These are phyloP conservation scores for Podaxis pistillaris DNA, from an alignment of 768 basidiomycete genomes.

Conservation along the genomic window DNA sequence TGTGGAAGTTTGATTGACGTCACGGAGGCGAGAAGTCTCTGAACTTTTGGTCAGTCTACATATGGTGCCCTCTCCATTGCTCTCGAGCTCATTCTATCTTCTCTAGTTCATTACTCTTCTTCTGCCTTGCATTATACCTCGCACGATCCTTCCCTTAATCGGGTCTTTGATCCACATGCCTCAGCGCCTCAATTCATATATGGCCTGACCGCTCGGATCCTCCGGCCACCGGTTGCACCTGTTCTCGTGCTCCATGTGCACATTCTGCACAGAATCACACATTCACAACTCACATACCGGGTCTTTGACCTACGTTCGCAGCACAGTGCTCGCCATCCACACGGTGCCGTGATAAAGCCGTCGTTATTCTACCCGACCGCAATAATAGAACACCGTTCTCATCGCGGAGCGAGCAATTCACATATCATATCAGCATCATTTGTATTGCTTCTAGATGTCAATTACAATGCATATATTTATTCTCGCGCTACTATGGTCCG, in stretches of 20 bases:
- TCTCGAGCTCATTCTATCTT: not conserved
- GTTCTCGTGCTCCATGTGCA: constrained; percentile 1
- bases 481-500: constrained; percentile 12
- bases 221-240: not conserved
- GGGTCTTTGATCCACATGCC: not conserved
- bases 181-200: not conserved
- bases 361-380: constrained; percentile 5
- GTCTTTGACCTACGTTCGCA: not conserved
- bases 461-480: constrained; percentile 14
- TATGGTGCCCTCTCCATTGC: not conserved
- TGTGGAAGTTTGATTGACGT: constrained; percentile 13
- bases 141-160: not conserved
- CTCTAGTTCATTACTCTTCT: constrained; percentile 8
- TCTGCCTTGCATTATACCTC: not conserved
- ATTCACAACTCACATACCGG: constrained; percentile 4
- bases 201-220: not conserved
- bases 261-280: not conserved
- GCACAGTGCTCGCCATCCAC: not conserved
- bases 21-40: constrained; percentile 5
- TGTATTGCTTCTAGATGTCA: constrained; percentile 14
- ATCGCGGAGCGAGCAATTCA: constrained; percentile 12
- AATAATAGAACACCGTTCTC: constrained; percentile 16
- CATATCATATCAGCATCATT: constrained; percentile 15
- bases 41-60: constrained; percentile 9
- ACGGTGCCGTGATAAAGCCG: constrained; percentile 9